Percentiles rank a stretch among this genome's conserved stretches.
Conservation (phyloP, 441 rosid species). For the Erodium chrysanthum region DNA sequence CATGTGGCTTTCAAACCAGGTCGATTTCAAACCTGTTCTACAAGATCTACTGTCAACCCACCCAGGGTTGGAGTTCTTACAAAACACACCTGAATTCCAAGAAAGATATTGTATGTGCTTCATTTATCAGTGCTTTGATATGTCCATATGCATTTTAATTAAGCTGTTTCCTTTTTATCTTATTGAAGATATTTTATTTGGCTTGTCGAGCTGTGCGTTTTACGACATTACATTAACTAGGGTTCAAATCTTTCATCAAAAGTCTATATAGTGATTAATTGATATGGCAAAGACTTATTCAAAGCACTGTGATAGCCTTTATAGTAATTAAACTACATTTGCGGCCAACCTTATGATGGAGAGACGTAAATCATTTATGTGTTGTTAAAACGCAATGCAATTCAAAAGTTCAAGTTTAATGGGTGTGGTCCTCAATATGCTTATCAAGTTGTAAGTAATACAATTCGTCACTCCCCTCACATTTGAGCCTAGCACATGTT, state of each 20-base stretch:
- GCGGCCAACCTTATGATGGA: neutral
- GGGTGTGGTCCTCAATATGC: too few relatives aligned
- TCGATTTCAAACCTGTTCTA: slow-evolving; percentile 81
- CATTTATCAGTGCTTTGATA: slow-evolving; percentile 10
- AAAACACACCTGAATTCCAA: slow-evolving; percentile 94
- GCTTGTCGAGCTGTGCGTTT: neutral
- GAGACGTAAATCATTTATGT: too few relatives aligned
- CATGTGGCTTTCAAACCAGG: slow-evolving; percentile 28
- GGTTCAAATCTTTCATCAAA: neutral
- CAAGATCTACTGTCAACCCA: slow-evolving; percentile 86
- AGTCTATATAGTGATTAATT: neutral
- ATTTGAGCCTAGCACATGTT: too few relatives aligned
- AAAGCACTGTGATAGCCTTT: neutral
- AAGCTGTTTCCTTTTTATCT: neutral
- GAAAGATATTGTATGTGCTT: slow-evolving; percentile 83
- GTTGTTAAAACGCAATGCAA: too few relatives aligned
- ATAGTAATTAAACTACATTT: neutral
- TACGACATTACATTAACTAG: neutral
- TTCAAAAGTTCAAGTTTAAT: too few relatives aligned
- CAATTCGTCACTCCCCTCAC: too few relatives aligned
- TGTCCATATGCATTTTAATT: neutral
- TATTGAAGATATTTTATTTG: neutral
- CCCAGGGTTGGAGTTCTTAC: slow-evolving; percentile 91
- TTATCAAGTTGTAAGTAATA: too few relatives aligned
- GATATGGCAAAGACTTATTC: neutral